Evolutionary conservation across 768 basidiomycete genomes (phyloP), one percentile per base, ranked within the genome.

Genomic region (Neoboletus subvelutipes): DNA sequence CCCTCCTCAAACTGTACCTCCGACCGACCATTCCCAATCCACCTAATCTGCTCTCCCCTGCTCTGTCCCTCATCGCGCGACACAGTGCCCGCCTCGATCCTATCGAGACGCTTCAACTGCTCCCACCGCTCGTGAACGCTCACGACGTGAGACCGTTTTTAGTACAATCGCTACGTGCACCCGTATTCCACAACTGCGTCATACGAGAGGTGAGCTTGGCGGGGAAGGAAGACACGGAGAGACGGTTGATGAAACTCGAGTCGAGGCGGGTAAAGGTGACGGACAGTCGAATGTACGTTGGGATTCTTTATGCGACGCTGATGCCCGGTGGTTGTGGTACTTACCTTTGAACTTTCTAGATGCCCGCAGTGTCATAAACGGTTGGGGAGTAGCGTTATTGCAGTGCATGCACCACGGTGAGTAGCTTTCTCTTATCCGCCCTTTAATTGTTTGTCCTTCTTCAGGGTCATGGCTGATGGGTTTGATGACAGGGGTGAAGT

Each of bases 321-420:
- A 11, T 42, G 22, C 15, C 24, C 1, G 8, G 3, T 13, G 11
- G 0, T 26, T 2, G 22, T 4, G 42, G 11, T 46, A 15, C 41
- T 46, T 1, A 56, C 12, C 12, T 22, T 20, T 17, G 40, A 42
- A 54, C 20, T 50, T 45, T 58, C 17, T 61, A 96, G 94, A 73
- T 98, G 95, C 64, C 95, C 95, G 1, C 91, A 95, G 70, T 98
- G 96, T 67, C 91, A 94, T 68, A 98, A 98, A 65, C 84, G 95
- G 17, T 76, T 98, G 24, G 95, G 95, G 6, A 88, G 86, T 61
- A 94, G 92, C 58, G 94, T 95, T 34, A 95, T 98, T 63, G 93
- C 94, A 0, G 91, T 96, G 2, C 95, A 98, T 77, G 78, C 87
- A 9, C 95, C 95, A 40, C 81, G 84, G 92, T 90, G 64, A 67